Conservation (phyloP, 2,329 filamentous ascomycete genomes). For the Curvularia sp. region DNA sequence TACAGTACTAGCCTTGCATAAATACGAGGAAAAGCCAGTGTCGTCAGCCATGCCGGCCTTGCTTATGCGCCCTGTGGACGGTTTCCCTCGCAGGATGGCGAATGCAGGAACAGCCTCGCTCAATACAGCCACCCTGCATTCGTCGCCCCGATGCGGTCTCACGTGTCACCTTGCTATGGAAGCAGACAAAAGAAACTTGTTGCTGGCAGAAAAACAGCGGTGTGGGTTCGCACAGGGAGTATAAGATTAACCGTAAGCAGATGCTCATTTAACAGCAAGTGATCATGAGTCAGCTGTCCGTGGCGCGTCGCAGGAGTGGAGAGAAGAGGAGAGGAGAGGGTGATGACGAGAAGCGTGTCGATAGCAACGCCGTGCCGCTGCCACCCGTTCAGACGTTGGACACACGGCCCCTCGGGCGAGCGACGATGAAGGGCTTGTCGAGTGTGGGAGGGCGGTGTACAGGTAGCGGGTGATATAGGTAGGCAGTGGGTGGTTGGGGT, state of each 20-base stretch:
- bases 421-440: not conserved
- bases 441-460: not conserved
- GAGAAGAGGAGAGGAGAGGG: no score
- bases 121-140: slow-evolving; percentile 5
- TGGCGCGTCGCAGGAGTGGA: not conserved
- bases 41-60: slow-evolving; percentile 6
- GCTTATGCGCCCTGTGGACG: slow-evolving; percentile 4
- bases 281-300: not conserved
- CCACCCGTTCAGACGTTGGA: not conserved
- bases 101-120: slow-evolving; percentile 15
- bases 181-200: not conserved
- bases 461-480: slow-evolving; percentile 3
- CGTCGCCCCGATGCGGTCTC: not conserved
- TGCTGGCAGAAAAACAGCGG: slow-evolving; percentile 9
- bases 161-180: not conserved
- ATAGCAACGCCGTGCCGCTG: not conserved
- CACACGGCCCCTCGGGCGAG: slow-evolving; percentile 2
- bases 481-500: not conserved
- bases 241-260: not conserved
- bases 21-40: not conserved
- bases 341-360: slow-evolving; percentile 1
- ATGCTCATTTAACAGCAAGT: not conserved
- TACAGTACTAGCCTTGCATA: not conserved
- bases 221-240: slow-evolving; percentile 5
- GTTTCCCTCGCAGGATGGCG: not conserved